These are phyloP conservation scores for Aaosphaeria arxii DNA, from an alignment of 2,329 filamentous ascomycete species.

Conservation along the genomic window DNA sequence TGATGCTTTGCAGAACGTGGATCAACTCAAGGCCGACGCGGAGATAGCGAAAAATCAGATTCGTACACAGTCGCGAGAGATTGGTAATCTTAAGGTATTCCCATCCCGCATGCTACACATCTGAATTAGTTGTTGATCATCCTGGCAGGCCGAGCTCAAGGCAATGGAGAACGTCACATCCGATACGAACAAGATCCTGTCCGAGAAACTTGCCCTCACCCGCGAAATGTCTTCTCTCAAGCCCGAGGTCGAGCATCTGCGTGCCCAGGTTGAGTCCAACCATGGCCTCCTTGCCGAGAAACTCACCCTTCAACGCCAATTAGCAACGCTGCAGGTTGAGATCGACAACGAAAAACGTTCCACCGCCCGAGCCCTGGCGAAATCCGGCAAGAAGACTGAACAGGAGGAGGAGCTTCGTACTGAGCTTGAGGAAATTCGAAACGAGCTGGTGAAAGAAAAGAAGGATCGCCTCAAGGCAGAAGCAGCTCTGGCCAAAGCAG, in stretches of 20 bases:
- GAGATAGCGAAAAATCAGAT: conserved; percentile 51
- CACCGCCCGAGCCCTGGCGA: conserved; percentile 55
- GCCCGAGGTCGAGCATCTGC: conserved; percentile 62
- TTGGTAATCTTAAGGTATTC: conserved; percentile 56
- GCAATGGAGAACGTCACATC: conserved; percentile 65
- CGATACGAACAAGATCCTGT: conserved; percentile 68
- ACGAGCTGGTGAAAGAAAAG: conserved; percentile 45
- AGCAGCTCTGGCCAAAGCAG: conserved; percentile 34
- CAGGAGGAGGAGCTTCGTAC: conserved; percentile 47
- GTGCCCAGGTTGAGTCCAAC: conserved; percentile 57
- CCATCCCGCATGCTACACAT: conserved; percentile 18
- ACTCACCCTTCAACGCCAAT: conserved; percentile 71
- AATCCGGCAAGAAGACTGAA: conserved; percentile 48
- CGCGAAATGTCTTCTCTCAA: conserved; percentile 59
- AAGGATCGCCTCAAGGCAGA: conserved; percentile 43
- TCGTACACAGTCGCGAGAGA: conserved; percentile 51
- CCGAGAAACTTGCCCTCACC: conserved; percentile 61
- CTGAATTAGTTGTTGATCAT: background rate
- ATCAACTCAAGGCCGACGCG: conserved; percentile 45
- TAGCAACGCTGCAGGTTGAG: conserved; percentile 74
- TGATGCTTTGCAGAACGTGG: conserved; percentile 45
- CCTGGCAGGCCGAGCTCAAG: conserved; percentile 65
- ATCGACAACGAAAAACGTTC: conserved; percentile 78
- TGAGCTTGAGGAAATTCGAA: conserved; percentile 45
- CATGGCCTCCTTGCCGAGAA: conserved; percentile 75